phyloP scores from a whole-genome alignment of 495 filamentous ascomycete species.

The Usnea hakonensis region DNA sequence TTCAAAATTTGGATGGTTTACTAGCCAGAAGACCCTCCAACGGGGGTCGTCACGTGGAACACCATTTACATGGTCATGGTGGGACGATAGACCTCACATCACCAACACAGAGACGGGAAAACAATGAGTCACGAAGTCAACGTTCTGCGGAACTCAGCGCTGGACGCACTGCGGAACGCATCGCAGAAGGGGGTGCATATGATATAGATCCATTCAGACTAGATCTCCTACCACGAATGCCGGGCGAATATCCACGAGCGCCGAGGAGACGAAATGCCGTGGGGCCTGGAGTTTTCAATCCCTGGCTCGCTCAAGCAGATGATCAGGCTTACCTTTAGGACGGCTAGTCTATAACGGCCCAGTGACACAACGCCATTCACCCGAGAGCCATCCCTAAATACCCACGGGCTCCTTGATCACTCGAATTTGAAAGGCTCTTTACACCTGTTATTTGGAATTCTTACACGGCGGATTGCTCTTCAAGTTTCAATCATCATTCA shows the following conservation, averaged over 20 bases:
- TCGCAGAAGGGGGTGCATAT: neutral
- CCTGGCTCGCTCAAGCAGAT: neutral
- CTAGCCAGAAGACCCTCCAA: neutral
- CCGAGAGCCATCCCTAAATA: neutral
- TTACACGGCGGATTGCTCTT: neutral
- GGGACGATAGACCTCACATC: neutral
- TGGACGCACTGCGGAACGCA: neutral
- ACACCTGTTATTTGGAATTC: neutral
- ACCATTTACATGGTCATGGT: neutral
- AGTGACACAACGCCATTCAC: neutral
- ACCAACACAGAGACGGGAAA: neutral
- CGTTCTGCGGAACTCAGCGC: neutral
- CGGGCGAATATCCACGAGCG: neutral
- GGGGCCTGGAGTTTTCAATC: neutral
- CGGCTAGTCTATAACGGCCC: neutral
- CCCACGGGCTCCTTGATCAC: neutral
- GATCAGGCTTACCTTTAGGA: slow-evolving; percentile 1
- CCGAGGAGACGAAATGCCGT: neutral
- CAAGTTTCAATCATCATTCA: neutral
- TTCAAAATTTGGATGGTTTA: neutral
- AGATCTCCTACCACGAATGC: neutral
- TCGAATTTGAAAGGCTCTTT: neutral
- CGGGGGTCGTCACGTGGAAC: neutral
- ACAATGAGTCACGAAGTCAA: neutral
- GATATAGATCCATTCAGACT: neutral